Evolutionary conservation across 2,329 filamentous ascomycete genomes (phyloP).

Genomic region (Albifimbria verrucaria): DNA sequence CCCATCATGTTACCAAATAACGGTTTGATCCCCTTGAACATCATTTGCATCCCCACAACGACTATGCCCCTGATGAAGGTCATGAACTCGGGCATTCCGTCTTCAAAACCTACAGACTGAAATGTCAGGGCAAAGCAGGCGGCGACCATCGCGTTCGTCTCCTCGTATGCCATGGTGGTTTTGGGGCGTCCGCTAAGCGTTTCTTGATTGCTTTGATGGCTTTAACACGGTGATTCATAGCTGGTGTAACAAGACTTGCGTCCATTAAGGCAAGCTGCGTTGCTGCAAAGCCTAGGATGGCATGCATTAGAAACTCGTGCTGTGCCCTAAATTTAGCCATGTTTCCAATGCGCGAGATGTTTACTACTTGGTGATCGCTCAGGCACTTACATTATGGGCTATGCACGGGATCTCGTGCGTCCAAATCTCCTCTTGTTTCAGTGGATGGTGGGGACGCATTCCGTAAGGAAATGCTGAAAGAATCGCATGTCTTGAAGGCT

Average conservation of each 20-base stretch:
- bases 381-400: constrained; percentile 55
- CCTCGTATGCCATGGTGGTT: constrained; percentile 41
- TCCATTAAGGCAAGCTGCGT: constrained; percentile 58
- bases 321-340: constrained; percentile 23
- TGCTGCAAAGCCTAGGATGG: constrained; percentile 64
- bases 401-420: constrained; percentile 64
- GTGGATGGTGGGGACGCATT: constrained; percentile 62
- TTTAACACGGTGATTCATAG: constrained; percentile 62
- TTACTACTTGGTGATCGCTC: not conserved
- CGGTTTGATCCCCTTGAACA: constrained; percentile 43
- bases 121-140: constrained; percentile 58
- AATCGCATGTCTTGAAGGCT: constrained; percentile 64
- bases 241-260: constrained; percentile 49
- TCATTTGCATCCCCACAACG: constrained; percentile 53
- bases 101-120: constrained; percentile 54
- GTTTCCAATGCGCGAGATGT: too few relatives aligned
- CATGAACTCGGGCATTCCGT: constrained; percentile 59
- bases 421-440: constrained; percentile 65
- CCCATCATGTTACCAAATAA: constrained; percentile 47
- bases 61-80: constrained; percentile 57
- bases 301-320: constrained; percentile 68
- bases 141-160: constrained; percentile 57
- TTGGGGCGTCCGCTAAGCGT: constrained; percentile 41
- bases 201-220: constrained; percentile 62
- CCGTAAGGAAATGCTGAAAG: constrained; percentile 63